These are phyloP conservation scores for baker's yeast (Saccharomyces cerevisiae) DNA, from an alignment of 805 yeast genomes.

Conservation along the genomic window DNA sequence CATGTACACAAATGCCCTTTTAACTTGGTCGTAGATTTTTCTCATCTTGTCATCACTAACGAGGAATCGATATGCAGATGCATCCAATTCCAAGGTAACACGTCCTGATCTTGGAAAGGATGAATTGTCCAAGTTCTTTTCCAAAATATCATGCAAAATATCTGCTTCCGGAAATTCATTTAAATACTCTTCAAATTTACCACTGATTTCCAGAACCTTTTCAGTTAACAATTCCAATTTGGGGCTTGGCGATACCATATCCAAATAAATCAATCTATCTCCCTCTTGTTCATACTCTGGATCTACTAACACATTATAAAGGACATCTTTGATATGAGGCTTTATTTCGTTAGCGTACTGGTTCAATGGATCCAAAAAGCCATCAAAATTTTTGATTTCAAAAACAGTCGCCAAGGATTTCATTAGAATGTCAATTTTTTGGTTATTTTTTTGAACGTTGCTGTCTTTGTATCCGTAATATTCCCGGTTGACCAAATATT, in stretches of 20 bases:
- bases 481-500: slow-evolving; percentile 16
- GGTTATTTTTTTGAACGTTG: slow-evolving; percentile 1
- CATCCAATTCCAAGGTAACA: slow-evolving; percentile 46
- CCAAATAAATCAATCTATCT: slow-evolving; percentile 24
- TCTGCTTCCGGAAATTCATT: slow-evolving; percentile 46
- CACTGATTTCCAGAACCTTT: slow-evolving; percentile 36
- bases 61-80: slow-evolving; percentile 38
- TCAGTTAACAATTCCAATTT: slow-evolving; percentile 20
- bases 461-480: slow-evolving; percentile 18
- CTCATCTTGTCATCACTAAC: slow-evolving; percentile 49
- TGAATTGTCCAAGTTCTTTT: slow-evolving; percentile 33
- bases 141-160: slow-evolving; percentile 39
- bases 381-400: slow-evolving; percentile 21
- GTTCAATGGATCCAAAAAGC: slow-evolving; percentile 28
- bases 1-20: slow-evolving; percentile 73
- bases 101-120: slow-evolving; percentile 31
- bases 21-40: slow-evolving; percentile 63
- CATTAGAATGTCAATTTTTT: slow-evolving; percentile 15
- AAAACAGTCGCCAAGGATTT: slow-evolving; percentile 21
- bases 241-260: slow-evolving; percentile 23
- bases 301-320: slow-evolving; percentile 21
- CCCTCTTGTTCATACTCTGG: slow-evolving; percentile 25
- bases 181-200: slow-evolving; percentile 36
- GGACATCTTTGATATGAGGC: slow-evolving; percentile 19
- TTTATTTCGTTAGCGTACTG: slow-evolving; percentile 27